Evolutionary conservation across 202 grass and related monocot genomes (phyloP), one percentile per base, ranked within the genome.

Genomic region (Saccharum hybrid): DNA sequence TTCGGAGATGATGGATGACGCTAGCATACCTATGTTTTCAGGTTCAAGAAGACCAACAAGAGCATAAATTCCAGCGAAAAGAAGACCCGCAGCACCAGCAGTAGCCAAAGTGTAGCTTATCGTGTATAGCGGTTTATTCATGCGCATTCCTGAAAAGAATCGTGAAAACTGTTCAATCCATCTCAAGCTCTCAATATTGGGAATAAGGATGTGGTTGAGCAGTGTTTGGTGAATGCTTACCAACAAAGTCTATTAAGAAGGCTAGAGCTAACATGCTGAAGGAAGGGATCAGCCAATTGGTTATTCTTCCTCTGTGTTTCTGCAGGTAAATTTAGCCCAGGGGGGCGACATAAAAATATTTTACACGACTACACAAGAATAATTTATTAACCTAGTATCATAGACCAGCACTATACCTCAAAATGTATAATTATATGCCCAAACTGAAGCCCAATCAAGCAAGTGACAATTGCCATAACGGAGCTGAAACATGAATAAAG

Each of bases 121-220:
- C 0, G 91, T 92, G 86, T 99, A 96, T 62, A 99, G 51, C 10
- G 93, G 84, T 75, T 99, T 99, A 40, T 99, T 99, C 93, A 99
- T 94, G 19, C 6, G 85, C 34, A 94, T 84, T 80, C 90, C 92
- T 94, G 80, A 68, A 12, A 79, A 37, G 26, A 56, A 63, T 69
- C 63, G 12, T n/a, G 68, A 46, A 63, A 8, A 10, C 34, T 21
- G 6, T 59, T 39, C 33, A 8, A 23, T 75, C 8, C 51, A 80
- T 74, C 26, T 46, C 75, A 75, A 62, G 31, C n/a, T 49, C 4
- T 63, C 46, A 23, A 7, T 5, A 68, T 74, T 40, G 37, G 69
- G 30, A 74, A 30, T 21, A 61, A 48, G 28, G 16, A 46, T 62
- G 57, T n/a, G 54, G 7, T 8, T 64, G 19, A 10, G 13, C 39